Evolutionary conservation across 176 grass and related monocot species (phyloP).

Genomic region (Ensete glaucum): DNA sequence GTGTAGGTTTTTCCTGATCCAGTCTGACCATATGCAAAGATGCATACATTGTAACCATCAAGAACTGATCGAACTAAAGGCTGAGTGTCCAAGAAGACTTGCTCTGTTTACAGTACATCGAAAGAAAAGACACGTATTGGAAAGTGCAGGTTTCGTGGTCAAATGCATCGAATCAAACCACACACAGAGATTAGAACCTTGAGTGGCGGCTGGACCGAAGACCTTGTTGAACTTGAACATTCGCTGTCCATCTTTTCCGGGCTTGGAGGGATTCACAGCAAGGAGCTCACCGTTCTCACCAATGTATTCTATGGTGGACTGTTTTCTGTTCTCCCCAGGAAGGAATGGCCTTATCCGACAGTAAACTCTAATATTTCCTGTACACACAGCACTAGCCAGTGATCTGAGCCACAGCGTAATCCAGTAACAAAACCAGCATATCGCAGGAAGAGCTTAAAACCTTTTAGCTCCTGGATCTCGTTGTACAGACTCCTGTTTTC

Average conservation of each 20-base stretch:
- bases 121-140: not conserved
- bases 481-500: constrained; percentile 95
- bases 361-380: constrained; percentile 97
- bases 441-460: constrained; percentile 16
- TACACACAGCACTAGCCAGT: not conserved
- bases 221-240: constrained; percentile 99
- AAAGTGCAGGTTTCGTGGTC: no score
- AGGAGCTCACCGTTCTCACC: constrained; percentile 89
- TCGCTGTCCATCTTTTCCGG: constrained; percentile 77
- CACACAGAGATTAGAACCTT: constrained; percentile 35
- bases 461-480: constrained; percentile 97
- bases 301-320: constrained; percentile 72
- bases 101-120: constrained; percentile 26
- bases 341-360: constrained; percentile 96
- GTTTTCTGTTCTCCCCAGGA: constrained; percentile 69
- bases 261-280: constrained; percentile 77
- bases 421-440: not conserved
- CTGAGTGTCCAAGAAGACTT: constrained; percentile 92
- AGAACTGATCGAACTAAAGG: constrained; percentile 92
- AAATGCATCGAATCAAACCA: not conserved
- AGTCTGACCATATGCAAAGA: constrained; percentile 98
- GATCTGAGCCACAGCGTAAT: not conserved
- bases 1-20: constrained; percentile 99
- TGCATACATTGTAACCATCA: constrained; percentile 98
- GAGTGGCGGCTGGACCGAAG: constrained; percentile 52